Percentiles rank a stretch among this genome's conserved stretches.
phyloP scores from a whole-genome alignment of 2,329 filamentous ascomycete genomes.

The Alternaria burnsii region DNA sequence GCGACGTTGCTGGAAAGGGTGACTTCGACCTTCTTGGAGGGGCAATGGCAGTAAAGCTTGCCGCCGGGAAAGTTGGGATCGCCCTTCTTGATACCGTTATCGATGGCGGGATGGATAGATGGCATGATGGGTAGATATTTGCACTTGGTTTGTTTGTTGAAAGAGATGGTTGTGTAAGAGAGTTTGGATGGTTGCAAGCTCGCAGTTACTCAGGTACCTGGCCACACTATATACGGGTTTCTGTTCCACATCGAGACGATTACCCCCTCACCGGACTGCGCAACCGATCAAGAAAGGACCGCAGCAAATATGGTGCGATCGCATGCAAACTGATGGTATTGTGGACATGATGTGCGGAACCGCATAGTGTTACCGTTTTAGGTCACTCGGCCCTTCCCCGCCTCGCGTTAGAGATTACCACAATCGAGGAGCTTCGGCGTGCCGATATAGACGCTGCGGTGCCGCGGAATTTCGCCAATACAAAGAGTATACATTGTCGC shows the following conservation, averaged over 20 bases:
- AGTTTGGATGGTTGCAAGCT: neutral
- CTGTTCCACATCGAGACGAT: neutral
- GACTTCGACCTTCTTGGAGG: slow-evolving; percentile 64
- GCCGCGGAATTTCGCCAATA: neutral
- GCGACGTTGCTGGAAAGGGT: slow-evolving; percentile 66
- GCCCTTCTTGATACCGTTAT: slow-evolving; percentile 68
- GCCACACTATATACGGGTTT: slow-evolving; percentile 8
- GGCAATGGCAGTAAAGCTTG: slow-evolving; percentile 69
- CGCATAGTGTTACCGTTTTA: slow-evolving; percentile 24
- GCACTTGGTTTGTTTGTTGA: neutral
- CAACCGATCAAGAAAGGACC: slow-evolving; percentile 14
- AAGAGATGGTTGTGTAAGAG: neutral
- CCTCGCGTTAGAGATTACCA: slow-evolving; percentile 1
- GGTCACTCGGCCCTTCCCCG: slow-evolving; percentile 24
- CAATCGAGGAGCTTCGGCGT: neutral
- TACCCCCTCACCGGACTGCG: slow-evolving; percentile 21
- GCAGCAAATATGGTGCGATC: slow-evolving; percentile 16
- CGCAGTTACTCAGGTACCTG: neutral
- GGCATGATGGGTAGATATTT: slow-evolving; percentile 30
- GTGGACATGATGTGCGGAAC: slow-evolving; percentile 23
- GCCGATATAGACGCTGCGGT: neutral
- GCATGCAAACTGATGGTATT: slow-evolving; percentile 9
- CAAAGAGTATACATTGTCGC: neutral
- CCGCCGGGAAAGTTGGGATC: slow-evolving; percentile 65
- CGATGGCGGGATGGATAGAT: slow-evolving; percentile 69